Base-by-base conservation (phyloP, 2,329 filamentous ascomycete species). In the Corynespora cassiicola region DNA sequence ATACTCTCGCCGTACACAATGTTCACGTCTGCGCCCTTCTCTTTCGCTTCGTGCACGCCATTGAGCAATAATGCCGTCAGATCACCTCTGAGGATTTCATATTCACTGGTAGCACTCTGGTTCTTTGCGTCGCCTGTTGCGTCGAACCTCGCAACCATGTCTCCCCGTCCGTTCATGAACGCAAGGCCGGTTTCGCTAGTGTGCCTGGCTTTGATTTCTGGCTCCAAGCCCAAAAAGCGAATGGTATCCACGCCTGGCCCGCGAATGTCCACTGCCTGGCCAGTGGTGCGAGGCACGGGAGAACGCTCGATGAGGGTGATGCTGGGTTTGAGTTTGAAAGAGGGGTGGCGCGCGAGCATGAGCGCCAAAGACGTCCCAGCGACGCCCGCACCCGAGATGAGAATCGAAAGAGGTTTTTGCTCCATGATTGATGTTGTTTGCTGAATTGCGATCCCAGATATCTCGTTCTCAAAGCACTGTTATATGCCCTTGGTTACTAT, bases 241-340 rank as follows among this genome's bases (percentile, higher is more conserved):
- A 76, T 69, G 9, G 75, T 59, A 6, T 69, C 57, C 11, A 75
- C 58, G 1, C 68, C 73, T 5, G 64, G 49, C 2, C 63, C 70
- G 18, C 73, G 71, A 3, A 77, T 66, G 44, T 77, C 75, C 25
- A 77, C 56, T 14, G 72, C 65, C 41, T 74, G 72, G 2, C 75
- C 75, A 16, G 68, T 67, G 4, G 56, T 59, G 9, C 72, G 63
- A 10, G 70, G 64, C 11, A 45, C 31, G 1, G 70, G 45, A 2
- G 68, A 68, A 12, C 71, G 69, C 39, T 77, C 75, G 11, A 77
- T 49, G 23, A 77, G 55, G 4, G 73, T 75, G 46, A 75, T 68
- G 37, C 45, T 50, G 8, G 66, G 63, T 29, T 50, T 50, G 28
- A 52, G 49, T 52, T 49, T 49, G 31, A 53, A 54, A 4, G 30